Evolutionary conservation across 768 basidiomycete species (phyloP).

Genomic region (Rhizopogon roseolus): DNA sequence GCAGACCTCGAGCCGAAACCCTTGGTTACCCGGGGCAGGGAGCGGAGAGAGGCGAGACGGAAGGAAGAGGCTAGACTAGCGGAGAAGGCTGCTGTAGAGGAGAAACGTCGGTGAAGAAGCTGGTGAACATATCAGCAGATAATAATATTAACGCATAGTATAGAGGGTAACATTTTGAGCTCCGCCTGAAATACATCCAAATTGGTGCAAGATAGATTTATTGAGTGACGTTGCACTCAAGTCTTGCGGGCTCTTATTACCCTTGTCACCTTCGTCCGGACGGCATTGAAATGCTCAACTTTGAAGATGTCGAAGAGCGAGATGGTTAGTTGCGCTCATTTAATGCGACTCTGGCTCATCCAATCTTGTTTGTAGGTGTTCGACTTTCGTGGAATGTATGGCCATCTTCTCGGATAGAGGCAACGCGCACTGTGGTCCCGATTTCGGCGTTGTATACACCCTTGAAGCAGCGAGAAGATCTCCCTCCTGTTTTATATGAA

Average conservation of each 20-base stretch:
- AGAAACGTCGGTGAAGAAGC: slow-evolving; percentile 30
- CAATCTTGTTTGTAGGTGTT: slow-evolving; percentile 55
- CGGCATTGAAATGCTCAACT: slow-evolving; percentile 58
- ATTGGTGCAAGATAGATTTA: not conserved
- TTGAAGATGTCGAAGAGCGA: slow-evolving; percentile 96
- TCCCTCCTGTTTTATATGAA: slow-evolving; percentile 95
- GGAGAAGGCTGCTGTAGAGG: slow-evolving; percentile 20
- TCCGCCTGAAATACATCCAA: not conserved
- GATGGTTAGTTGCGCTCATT: slow-evolving; percentile 60
- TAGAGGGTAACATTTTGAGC: not conserved
- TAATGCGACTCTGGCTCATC: not conserved
- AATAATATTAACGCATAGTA: not conserved
- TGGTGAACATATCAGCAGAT: not conserved
- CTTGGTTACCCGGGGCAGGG: slow-evolving; percentile 80
- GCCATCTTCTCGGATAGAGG: slow-evolving; percentile 97
- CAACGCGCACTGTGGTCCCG: slow-evolving; percentile 95
- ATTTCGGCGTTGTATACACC: slow-evolving; percentile 98
- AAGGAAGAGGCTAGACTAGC: slow-evolving; percentile 33
- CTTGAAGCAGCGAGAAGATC: slow-evolving; percentile 87
- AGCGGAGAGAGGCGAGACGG: slow-evolving; percentile 65
- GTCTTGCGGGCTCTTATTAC: not conserved
- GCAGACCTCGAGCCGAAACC: slow-evolving; percentile 82
- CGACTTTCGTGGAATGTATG: slow-evolving; percentile 98
- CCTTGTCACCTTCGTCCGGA: not conserved
- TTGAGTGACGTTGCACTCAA: not conserved